These are phyloP conservation scores for Yamadazyma blattariae DNA, from an alignment of 1,139 yeast genomes.

Conservation along the genomic window DNA sequence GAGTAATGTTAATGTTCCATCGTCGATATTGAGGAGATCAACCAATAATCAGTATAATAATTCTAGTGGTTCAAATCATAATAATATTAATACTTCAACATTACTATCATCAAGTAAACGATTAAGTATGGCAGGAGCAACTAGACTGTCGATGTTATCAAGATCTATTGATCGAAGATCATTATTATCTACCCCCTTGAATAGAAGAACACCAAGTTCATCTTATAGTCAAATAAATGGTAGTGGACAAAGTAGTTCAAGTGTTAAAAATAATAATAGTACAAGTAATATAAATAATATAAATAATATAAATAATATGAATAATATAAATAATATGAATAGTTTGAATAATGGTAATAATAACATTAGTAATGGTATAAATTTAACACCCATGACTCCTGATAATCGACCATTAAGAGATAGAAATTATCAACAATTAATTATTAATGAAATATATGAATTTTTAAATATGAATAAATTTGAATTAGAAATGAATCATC, in stretches of 20 bases:
- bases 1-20: slow-evolving; percentile 7
- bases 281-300: no score
- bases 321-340: no score
- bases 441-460: slow-evolving; percentile 66
- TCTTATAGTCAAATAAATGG: slow-evolving; percentile 8
- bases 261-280: no score
- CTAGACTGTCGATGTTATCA: slow-evolving; percentile 28
- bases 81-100: background rate
- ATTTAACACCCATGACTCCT: slow-evolving; percentile 4
- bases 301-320: no score
- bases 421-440: slow-evolving; percentile 57
- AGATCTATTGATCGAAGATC: slow-evolving; percentile 28
- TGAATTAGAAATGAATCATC: slow-evolving; percentile 71
- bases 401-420: slow-evolving; percentile 84
- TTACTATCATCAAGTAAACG: slow-evolving; percentile 16
- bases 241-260: no score
- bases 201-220: slow-evolving; percentile 26
- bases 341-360: background rate
- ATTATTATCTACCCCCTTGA: slow-evolving; percentile 39
- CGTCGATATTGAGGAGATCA: slow-evolving; percentile 6
- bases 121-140: slow-evolving; percentile 35
- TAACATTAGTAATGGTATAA: background rate
- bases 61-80: no score
- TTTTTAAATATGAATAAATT: slow-evolving; percentile 63
- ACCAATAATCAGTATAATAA: no score